Percentiles rank a stretch among this genome's conserved stretches.
Evolutionary conservation across 192 early-diverging fungal genomes (phyloP).

Genomic region (Umbelopsis ramanniana): DNA sequence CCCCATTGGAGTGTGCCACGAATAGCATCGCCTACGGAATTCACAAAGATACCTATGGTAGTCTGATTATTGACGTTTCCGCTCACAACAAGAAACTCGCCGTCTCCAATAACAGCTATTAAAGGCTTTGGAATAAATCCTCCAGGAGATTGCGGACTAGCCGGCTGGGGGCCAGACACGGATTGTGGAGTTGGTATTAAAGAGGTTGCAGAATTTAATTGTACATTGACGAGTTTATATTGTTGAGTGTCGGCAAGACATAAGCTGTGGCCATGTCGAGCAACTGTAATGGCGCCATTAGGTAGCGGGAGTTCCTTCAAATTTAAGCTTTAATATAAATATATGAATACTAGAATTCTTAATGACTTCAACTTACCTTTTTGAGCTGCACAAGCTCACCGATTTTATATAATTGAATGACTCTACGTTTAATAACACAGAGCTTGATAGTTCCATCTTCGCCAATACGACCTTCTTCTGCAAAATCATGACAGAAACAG

Average conservation of each 20-base stretch:
- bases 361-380: slow-evolving; percentile 34
- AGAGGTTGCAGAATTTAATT: slow-evolving; percentile 12
- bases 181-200: slow-evolving; percentile 43
- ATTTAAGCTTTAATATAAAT: neutral
- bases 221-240: slow-evolving; percentile 70
- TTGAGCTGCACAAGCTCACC: slow-evolving; percentile 44
- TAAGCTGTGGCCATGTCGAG: slow-evolving; percentile 55
- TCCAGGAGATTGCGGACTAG: neutral
- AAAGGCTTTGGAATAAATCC: slow-evolving; percentile 55
- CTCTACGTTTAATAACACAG: slow-evolving; percentile 53
- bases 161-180: neutral
- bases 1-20: slow-evolving; percentile 66
- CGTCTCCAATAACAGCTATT: slow-evolving; percentile 59
- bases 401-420: slow-evolving; percentile 51
- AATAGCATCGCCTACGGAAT: slow-evolving; percentile 68
- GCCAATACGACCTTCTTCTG: slow-evolving; percentile 48
- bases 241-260: slow-evolving; percentile 72
- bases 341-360: neutral
- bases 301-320: slow-evolving; percentile 65
- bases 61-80: slow-evolving; percentile 43
- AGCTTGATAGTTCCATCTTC: slow-evolving; percentile 56
- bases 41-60: slow-evolving; percentile 77
- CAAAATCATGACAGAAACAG: slow-evolving; percentile 58
- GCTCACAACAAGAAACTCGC: slow-evolving; percentile 77
- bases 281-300: slow-evolving; percentile 63